phyloP scores from a whole-genome alignment of 2,329 filamentous ascomycete species.

The Stachybotrys elegans region DNA sequence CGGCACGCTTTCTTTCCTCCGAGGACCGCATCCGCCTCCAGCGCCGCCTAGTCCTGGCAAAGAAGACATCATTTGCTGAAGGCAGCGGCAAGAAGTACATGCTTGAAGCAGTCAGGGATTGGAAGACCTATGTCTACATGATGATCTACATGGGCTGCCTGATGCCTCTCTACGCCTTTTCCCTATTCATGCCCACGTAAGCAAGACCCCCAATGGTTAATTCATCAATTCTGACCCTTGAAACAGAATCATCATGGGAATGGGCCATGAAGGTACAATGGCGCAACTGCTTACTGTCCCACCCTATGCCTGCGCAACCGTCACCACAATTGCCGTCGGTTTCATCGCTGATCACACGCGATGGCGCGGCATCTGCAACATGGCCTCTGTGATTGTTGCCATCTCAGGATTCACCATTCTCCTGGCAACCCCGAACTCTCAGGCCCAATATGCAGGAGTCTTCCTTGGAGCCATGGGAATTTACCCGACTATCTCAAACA shows the following conservation, averaged over 20 bases:
- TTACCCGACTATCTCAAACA: conserved; percentile 67
- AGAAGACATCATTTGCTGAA: conserved; percentile 66
- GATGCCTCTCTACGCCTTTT: conserved; percentile 46
- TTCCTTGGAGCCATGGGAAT: conserved; percentile 61
- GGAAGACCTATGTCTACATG: conserved; percentile 62
- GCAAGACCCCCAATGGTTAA: not conserved
- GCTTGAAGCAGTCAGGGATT: conserved; percentile 66
- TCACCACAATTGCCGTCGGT: conserved; percentile 58
- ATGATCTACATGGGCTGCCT: conserved; percentile 42
- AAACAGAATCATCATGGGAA: conserved; percentile 36
- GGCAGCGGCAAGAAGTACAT: conserved; percentile 67
- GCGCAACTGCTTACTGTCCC: conserved; percentile 55
- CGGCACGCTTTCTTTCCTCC: conserved; percentile 62
- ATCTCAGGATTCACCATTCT: conserved; percentile 65
- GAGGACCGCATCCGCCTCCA: conserved; percentile 65
- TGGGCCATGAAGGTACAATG: conserved; percentile 27
- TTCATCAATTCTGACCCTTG: not conserved
- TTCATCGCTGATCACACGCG: conserved; percentile 61
- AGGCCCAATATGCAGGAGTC: conserved; percentile 61
- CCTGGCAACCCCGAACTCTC: conserved; percentile 44
- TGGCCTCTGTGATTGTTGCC: conserved; percentile 52
- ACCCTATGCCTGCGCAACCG: conserved; percentile 55
- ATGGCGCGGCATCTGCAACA: conserved; percentile 62
- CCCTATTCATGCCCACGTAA: conserved; percentile 49
- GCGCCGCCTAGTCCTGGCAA: conserved; percentile 60